Evolutionary conservation across 352 stramenopile genomes (phyloP).

Genomic region (Globisporangium nunn): DNA sequence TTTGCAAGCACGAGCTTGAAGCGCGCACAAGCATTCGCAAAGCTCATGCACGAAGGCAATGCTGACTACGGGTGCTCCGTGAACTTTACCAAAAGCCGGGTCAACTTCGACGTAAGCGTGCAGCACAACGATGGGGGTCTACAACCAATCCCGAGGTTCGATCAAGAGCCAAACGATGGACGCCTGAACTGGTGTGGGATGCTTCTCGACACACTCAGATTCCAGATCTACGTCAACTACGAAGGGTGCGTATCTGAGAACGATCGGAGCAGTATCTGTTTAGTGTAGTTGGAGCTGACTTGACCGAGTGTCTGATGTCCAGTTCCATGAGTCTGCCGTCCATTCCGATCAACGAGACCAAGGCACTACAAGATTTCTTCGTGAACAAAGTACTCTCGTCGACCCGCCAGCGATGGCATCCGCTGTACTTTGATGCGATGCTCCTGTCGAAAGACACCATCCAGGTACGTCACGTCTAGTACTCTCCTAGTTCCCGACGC

Average conservation of each 20-base stretch:
- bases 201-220: conserved; percentile 37
- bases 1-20: conserved; percentile 51
- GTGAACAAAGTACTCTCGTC: conserved; percentile 58
- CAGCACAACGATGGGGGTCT: background rate
- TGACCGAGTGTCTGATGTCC: conserved; percentile 12
- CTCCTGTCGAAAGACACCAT: conserved; percentile 35
- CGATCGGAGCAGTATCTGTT: background rate
- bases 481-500: too few species aligned
- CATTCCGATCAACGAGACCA: conserved; percentile 55
- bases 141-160: conserved; percentile 15
- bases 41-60: conserved; percentile 57
- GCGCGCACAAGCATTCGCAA: conserved; percentile 37
- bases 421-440: conserved; percentile 48
- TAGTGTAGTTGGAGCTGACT: background rate
- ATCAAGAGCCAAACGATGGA: conserved; percentile 6
- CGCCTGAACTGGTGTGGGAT: conserved; percentile 63
- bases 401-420: conserved; percentile 62
- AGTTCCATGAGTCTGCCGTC: conserved; percentile 30
- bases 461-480: conserved; percentile 13
- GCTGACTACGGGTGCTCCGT: conserved; percentile 54
- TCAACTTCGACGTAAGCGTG: conserved; percentile 40
- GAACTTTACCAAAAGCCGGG: conserved; percentile 52
- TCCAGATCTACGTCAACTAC: conserved; percentile 76
- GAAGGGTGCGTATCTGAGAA: conserved; percentile 41
- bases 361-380: conserved; percentile 39